A percentile compares a stretch with the other conserved stretches of the same genome.
Conservation (phyloP, 345 rosid genomes). For the Draba incana region DNA sequence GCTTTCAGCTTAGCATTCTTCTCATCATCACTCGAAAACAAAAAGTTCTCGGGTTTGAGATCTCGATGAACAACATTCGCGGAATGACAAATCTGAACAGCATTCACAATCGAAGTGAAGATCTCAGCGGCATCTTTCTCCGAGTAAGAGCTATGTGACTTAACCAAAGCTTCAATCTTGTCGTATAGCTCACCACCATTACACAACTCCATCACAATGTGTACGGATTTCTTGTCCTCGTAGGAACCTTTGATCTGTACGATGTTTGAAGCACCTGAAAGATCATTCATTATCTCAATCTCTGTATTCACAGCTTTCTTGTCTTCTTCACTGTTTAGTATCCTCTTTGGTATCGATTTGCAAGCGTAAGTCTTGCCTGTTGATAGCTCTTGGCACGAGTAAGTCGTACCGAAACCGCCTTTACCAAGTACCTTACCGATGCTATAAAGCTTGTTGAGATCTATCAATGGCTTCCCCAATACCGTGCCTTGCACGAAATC, state of each 20-base stretch:
- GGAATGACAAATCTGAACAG: slow-evolving; percentile 67
- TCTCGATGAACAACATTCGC: slow-evolving; percentile 75
- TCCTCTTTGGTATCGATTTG: slow-evolving; percentile 66
- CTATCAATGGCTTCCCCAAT: slow-evolving; percentile 63
- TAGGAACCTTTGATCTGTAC: slow-evolving; percentile 62
- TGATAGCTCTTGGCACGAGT: slow-evolving; percentile 61
- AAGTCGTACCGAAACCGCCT: slow-evolving; percentile 71
- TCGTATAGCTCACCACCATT: slow-evolving; percentile 79
- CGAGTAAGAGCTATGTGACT: slow-evolving; percentile 54
- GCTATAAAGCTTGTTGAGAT: slow-evolving; percentile 50
- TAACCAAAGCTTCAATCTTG: slow-evolving; percentile 43
- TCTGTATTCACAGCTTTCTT: slow-evolving; percentile 64
- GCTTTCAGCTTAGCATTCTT: slow-evolving; percentile 66
- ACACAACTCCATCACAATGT: slow-evolving; percentile 81
- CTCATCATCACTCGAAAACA: slow-evolving; percentile 56
- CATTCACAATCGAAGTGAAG: slow-evolving; percentile 56
- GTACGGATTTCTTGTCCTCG: slow-evolving; percentile 65
- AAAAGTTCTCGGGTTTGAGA: slow-evolving; percentile 83
- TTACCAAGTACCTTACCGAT: slow-evolving; percentile 64
- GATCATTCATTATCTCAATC: slow-evolving; percentile 67
- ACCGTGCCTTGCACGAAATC: slow-evolving; percentile 41
- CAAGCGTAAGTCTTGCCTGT: slow-evolving; percentile 62
- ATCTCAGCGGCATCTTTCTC: slow-evolving; percentile 72
- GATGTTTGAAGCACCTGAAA: slow-evolving; percentile 68
- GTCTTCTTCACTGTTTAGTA: slow-evolving; percentile 48